These are phyloP conservation scores for Colletotrichum musae DNA, from an alignment of 2,329 filamentous ascomycete genomes.

Conservation along the genomic window DNA sequence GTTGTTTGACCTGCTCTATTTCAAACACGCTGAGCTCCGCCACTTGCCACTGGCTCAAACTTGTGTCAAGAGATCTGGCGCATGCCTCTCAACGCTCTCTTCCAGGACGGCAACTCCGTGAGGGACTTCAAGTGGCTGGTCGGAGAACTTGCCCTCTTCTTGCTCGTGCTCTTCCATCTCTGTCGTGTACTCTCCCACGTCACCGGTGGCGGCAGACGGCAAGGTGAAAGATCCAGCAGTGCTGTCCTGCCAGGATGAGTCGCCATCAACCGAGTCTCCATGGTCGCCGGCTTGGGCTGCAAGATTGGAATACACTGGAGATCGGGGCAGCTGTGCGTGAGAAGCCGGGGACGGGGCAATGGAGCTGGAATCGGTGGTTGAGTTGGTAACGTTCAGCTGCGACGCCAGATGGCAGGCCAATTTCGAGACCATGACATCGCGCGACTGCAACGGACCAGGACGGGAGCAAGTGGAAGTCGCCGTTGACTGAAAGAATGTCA, in stretches of 20 bases:
- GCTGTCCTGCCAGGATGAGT: slow-evolving; percentile 26
- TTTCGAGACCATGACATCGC: background rate
- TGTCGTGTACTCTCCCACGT: background rate
- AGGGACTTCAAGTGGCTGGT: slow-evolving; percentile 61
- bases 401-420: slow-evolving; percentile 9
- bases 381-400: background rate
- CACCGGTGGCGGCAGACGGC: background rate
- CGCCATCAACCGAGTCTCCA: slow-evolving; percentile 3
- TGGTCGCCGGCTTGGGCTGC: background rate
- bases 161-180: slow-evolving; percentile 52
- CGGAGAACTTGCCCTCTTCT: slow-evolving; percentile 51
- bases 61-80: slow-evolving; percentile 60
- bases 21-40: background rate
- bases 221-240: background rate
- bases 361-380: background rate
- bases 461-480: background rate
- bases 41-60: slow-evolving; percentile 30
- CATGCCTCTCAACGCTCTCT: slow-evolving; percentile 65
- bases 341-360: background rate
- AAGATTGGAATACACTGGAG: slow-evolving; percentile 26
- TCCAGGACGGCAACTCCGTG: slow-evolving; percentile 70
- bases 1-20: background rate
- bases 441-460: background rate
- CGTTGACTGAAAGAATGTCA: slow-evolving; percentile 12
- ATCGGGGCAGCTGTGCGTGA: slow-evolving; percentile 31